Evolutionary conservation across 371 early-diverging fungal genomes (phyloP).

Genomic region (Cladochytrium tenue): DNA sequence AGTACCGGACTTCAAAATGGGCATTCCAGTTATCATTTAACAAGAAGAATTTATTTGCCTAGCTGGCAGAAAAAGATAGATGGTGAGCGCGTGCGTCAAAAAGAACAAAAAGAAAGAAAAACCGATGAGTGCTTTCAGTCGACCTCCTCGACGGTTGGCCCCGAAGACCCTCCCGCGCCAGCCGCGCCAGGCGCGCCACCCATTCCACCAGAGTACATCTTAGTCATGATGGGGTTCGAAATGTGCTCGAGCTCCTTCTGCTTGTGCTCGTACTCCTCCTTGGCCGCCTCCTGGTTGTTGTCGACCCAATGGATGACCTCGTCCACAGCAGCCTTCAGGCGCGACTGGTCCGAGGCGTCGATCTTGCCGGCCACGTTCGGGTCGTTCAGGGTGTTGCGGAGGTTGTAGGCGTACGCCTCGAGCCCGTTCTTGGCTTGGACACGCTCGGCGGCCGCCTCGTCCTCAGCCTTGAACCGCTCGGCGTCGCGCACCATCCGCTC

Average conservation of each 20-base stretch:
- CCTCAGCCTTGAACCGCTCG: conserved; percentile 95
- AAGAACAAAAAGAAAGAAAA: background rate
- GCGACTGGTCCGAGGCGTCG: conserved; percentile 81
- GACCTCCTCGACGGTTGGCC: too few relatives aligned
- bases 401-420: conserved; percentile 91
- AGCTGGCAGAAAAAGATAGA: too few relatives aligned
- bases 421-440: conserved; percentile 87
- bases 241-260: conserved; percentile 93
- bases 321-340: conserved; percentile 76
- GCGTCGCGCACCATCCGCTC: conserved; percentile 96
- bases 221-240: conserved; percentile 89
- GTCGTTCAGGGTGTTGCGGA: conserved; percentile 84
- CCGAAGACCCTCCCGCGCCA: background rate
- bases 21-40: too few relatives aligned
- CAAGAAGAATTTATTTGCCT: too few relatives aligned
- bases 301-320: conserved; percentile 90
- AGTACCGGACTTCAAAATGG: background rate
- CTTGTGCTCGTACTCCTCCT: conserved; percentile 80
- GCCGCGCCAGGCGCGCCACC: background rate
- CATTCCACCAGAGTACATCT: conserved; percentile 40
- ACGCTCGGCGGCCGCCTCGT: conserved; percentile 86
- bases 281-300: conserved; percentile 79
- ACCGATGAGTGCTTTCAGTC: background rate
- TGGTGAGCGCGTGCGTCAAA: background rate
- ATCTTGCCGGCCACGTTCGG: conserved; percentile 84